Evolutionary conservation across 768 basidiomycete species (phyloP).

Genomic region (Tricholoma matsutake): DNA sequence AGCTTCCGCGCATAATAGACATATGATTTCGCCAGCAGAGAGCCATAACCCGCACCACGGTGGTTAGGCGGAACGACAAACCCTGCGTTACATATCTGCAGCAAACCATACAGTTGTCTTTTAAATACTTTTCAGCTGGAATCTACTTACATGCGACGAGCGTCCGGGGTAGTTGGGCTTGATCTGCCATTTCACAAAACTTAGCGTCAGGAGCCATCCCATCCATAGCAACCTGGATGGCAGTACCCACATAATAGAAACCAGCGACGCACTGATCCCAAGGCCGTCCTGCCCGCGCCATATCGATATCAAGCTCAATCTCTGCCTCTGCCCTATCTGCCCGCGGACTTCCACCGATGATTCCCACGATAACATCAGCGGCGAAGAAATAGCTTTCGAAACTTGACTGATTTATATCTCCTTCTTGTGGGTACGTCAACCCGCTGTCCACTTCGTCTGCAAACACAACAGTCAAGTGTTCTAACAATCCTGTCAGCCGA

Average conservation of each 20-base stretch:
- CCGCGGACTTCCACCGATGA: conserved; percentile 31
- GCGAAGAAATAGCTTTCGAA: conserved; percentile 80
- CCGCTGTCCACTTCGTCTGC: conserved; percentile 75
- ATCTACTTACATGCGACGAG: conserved; percentile 75
- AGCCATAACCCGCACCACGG: conserved; percentile 66
- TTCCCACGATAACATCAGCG: conserved; percentile 71
- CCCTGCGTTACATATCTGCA: conserved; percentile 84
- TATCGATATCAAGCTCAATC: conserved; percentile 34
- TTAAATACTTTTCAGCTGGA: conserved; percentile 1
- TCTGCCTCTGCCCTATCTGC: conserved; percentile 22
- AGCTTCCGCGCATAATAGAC: conserved; percentile 76
- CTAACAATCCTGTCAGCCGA: conserved; percentile 47
- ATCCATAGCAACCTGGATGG: conserved; percentile 1
- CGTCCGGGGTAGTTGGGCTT: conserved; percentile 91
- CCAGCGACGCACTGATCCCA: conserved; percentile 77
- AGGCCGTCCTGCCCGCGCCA: conserved; percentile 42
- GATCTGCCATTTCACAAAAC: conserved; percentile 39
- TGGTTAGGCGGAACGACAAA: conserved; percentile 72
- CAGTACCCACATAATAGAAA: conserved; percentile 65
- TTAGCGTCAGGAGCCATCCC: neutral
- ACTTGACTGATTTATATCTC: conserved; percentile 42
- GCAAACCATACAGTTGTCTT: neutral
- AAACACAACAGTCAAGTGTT: conserved; percentile 60
- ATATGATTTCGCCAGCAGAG: conserved; percentile 71
- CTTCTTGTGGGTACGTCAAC: conserved; percentile 83